Percentiles rank a stretch among this genome's conserved stretches.
Conservation (phyloP, 345 rosid genomes). For the Brassica incana region DNA sequence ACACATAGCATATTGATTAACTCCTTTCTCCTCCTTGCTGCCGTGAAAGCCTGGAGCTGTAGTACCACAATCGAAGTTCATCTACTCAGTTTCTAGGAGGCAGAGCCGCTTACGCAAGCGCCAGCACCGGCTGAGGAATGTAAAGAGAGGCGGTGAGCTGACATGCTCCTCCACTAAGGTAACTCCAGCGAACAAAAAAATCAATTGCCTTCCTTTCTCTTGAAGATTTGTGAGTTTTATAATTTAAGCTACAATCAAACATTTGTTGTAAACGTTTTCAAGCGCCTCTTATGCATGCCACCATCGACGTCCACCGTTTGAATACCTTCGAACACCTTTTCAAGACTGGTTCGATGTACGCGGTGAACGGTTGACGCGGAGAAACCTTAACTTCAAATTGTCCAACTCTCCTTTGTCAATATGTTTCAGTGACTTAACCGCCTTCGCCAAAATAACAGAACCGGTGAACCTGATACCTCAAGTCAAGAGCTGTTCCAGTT, state of each 20-base stretch:
- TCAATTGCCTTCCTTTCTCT: too few species aligned
- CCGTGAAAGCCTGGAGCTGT: neutral
- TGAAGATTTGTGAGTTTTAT: too few species aligned
- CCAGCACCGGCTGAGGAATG: neutral
- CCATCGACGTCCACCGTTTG: neutral
- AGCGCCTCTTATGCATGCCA: neutral
- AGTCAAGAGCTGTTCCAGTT: too few species aligned
- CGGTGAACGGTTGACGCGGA: neutral
- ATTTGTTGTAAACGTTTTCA: too few species aligned
- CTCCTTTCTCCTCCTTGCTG: neutral
- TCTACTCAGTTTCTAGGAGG: neutral
- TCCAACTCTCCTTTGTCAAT: neutral
- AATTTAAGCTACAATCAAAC: too few species aligned
- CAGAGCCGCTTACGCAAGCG: neutral
- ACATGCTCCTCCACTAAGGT: neutral
- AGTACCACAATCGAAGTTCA: neutral
- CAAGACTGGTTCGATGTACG: neutral
- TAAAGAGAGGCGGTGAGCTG: neutral
- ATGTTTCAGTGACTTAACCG: neutral
- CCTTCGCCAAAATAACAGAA: too few species aligned
- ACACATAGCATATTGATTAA: neutral
- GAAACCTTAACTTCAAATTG: neutral
- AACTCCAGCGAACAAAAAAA: too few species aligned
- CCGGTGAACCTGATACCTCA: too few species aligned
- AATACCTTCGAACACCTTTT: too few species aligned